phyloP scores from a whole-genome alignment of 1,284 basidiomycete species.

The Abortiporus biennis region DNA sequence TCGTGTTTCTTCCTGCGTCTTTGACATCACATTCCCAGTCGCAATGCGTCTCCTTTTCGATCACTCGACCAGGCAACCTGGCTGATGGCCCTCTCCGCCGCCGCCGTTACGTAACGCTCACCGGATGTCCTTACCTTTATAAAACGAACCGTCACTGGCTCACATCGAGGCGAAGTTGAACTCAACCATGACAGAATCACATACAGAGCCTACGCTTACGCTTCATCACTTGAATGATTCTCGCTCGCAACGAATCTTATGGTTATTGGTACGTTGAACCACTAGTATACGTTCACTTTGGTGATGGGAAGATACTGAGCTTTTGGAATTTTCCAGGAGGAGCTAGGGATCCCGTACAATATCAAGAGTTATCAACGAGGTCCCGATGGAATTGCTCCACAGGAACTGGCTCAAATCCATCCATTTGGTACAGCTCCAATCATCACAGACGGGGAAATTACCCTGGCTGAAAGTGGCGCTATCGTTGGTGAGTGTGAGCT shows the following conservation, averaged over 20 bases:
- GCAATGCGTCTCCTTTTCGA: too few species aligned
- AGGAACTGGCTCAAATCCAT: conserved; percentile 25
- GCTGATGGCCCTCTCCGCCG: too few species aligned
- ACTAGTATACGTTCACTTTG: too few species aligned
- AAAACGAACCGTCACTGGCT: background rate
- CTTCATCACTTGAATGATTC: conserved; percentile 48
- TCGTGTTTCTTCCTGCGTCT: too few species aligned
- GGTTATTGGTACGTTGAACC: conserved; percentile 40
- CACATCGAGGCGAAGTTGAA: background rate
- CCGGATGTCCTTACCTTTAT: background rate
- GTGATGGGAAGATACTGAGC: background rate
- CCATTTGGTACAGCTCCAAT: conserved; percentile 29
- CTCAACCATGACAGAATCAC: background rate
- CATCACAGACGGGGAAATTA: conserved; percentile 27
- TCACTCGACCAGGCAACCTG: too few species aligned
- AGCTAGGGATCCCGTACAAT: conserved; percentile 41
- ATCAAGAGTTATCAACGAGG: conserved; percentile 41
- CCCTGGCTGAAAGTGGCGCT: conserved; percentile 29
- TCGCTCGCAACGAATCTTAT: conserved; percentile 46
- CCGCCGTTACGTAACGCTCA: background rate
- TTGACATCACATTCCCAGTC: too few species aligned
- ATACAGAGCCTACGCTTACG: conserved; percentile 18
- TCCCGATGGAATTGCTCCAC: conserved; percentile 30
- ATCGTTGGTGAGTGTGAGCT: conserved; percentile 22
- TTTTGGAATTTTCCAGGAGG: conserved; percentile 31